Evolutionary conservation across 2,329 filamentous ascomycete species (phyloP).

Genomic region (Cryphonectria naterciae): DNA sequence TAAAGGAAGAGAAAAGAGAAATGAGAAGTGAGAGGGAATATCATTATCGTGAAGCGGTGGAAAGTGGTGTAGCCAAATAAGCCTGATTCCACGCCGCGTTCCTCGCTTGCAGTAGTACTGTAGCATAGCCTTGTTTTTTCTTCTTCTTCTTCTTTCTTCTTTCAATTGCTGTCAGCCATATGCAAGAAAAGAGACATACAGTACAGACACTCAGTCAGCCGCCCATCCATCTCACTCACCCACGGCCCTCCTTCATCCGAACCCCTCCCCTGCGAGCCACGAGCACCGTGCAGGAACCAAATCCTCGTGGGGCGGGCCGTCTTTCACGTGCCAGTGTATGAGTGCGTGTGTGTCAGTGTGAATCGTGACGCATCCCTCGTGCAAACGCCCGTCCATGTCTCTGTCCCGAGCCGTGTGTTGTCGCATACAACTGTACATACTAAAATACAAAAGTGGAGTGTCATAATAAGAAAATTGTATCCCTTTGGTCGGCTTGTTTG

Average conservation of each 20-base stretch:
- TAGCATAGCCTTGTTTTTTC: neutral
- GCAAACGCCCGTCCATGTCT: neutral
- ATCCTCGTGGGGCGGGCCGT: neutral
- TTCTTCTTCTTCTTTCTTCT: neutral
- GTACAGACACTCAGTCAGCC: neutral
- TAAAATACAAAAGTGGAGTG: neutral
- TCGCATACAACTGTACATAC: neutral
- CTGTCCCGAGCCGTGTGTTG: neutral
- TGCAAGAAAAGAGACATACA: neutral
- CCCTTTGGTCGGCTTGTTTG: neutral
- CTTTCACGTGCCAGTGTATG: neutral
- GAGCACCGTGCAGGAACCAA: conserved; percentile 6
- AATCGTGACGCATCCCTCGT: neutral
- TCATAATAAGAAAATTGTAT: neutral
- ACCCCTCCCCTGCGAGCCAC: neutral
- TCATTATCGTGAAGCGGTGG: neutral
- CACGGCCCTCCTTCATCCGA: neutral
- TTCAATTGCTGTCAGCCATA: neutral
- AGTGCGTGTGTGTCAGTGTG: neutral
- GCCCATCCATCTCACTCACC: neutral
- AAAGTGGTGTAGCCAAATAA: neutral
- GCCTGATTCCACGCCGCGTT: neutral
- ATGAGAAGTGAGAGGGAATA: neutral
- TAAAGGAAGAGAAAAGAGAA: neutral
- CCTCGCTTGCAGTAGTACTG: neutral